These are phyloP conservation scores for Globisporangium megalacanthum DNA, from an alignment of 352 stramenopile species.

Conservation along the genomic window DNA sequence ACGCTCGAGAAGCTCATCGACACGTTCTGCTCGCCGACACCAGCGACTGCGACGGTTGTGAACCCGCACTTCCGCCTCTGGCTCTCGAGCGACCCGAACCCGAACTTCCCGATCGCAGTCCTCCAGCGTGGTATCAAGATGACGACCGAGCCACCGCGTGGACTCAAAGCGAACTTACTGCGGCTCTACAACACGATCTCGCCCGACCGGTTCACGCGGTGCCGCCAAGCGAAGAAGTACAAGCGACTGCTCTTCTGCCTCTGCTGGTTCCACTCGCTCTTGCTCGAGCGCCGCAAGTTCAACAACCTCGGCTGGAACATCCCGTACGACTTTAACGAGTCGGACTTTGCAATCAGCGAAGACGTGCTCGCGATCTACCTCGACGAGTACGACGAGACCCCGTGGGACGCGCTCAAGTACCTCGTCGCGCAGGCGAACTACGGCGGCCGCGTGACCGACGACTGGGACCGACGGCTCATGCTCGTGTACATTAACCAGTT, in stretches of 20 bases:
- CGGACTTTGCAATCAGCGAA: slow-evolving; percentile 95
- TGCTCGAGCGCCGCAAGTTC: slow-evolving; percentile 95
- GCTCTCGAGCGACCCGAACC: slow-evolving; percentile 90
- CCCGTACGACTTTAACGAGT: slow-evolving; percentile 97
- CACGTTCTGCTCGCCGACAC: slow-evolving; percentile 57
- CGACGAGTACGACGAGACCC: slow-evolving; percentile 89
- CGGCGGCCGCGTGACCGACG: slow-evolving; percentile 93
- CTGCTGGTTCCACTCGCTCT: slow-evolving; percentile 94
- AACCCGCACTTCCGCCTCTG: slow-evolving; percentile 92
- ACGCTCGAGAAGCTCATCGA: slow-evolving; percentile 94
- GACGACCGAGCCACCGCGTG: slow-evolving; percentile 93
- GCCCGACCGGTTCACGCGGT: slow-evolving; percentile 82
- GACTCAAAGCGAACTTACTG: slow-evolving; percentile 90
- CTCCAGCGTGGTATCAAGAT: slow-evolving; percentile 95
- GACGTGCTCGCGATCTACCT: slow-evolving; percentile 95
- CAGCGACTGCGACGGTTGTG: slow-evolving; percentile 26
- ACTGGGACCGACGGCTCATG: slow-evolving; percentile 94
- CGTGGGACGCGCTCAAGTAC: slow-evolving; percentile 94
- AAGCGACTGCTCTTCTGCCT: slow-evolving; percentile 92
- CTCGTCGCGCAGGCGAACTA: slow-evolving; percentile 96
- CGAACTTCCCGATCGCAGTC: slow-evolving; percentile 95
- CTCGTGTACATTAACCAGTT: slow-evolving; percentile 96
- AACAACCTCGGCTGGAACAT: slow-evolving; percentile 97
- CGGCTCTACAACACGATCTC: slow-evolving; percentile 94
- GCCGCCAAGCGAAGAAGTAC: slow-evolving; percentile 86